A percentile compares a stretch with the other conserved stretches of the same genome.
Conservation (phyloP, 805 yeast species). For the Starmerella scarabaei region DNA sequence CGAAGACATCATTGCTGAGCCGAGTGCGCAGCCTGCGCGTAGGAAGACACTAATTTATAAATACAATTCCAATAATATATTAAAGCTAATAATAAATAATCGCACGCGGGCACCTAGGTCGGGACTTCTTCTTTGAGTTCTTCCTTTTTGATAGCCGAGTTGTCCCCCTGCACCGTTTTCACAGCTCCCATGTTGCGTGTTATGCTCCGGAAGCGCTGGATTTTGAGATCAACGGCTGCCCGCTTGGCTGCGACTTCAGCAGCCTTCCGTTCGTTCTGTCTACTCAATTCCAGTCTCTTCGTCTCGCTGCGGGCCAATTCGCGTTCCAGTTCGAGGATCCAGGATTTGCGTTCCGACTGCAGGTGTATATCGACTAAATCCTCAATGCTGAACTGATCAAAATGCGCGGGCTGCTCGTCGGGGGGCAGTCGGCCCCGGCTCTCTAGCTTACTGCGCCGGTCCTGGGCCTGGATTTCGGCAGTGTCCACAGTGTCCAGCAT, state of each 20-base stretch:
- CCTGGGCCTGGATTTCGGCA: slow-evolving; percentile 7
- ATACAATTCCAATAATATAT: background rate
- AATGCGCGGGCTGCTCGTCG: slow-evolving; percentile 8
- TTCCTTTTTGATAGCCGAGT: no score
- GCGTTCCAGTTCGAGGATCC: slow-evolving; percentile 5
- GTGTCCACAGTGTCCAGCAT: slow-evolving; percentile 2
- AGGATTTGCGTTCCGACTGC: slow-evolving; percentile 3
- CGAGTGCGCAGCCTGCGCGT: slow-evolving; percentile 87
- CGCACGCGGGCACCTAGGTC: no score
- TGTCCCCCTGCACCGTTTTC: no score
- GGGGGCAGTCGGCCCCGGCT: background rate
- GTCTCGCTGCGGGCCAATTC: no score
- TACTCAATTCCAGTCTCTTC: no score
- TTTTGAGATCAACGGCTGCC: no score
- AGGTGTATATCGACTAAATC: slow-evolving; percentile 10
- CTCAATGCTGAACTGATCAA: slow-evolving; percentile 2
- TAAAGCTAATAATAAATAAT: background rate
- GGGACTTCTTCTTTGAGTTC: no score
- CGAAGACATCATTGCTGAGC: slow-evolving; percentile 40
- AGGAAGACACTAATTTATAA: slow-evolving; percentile 7
- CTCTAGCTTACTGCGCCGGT: slow-evolving; percentile 1
- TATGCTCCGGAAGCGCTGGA: no score
- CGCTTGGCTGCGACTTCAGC: no score
- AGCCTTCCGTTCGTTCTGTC: no score
- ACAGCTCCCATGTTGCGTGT: no score